Evolutionary conservation across 2,329 filamentous ascomycete species (phyloP).

Genomic region (Westerdykella ornata): DNA sequence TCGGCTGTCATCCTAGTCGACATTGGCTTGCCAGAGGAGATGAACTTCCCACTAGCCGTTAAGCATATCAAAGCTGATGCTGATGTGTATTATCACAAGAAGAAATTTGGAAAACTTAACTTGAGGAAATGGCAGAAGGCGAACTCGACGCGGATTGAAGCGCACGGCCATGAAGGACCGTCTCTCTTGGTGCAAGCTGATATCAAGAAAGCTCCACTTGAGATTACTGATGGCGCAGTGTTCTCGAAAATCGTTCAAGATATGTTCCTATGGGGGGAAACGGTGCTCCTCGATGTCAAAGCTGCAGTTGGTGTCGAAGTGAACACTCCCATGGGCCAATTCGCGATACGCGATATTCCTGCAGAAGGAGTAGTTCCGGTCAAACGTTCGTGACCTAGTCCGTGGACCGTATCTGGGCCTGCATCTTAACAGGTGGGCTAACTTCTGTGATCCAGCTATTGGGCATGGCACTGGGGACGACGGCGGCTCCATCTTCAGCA

Average conservation of each 20-base stretch:
- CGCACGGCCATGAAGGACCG: slow-evolving; percentile 51
- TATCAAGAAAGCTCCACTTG: slow-evolving; percentile 71
- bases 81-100: slow-evolving; percentile 70
- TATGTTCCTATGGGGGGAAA: slow-evolving; percentile 65
- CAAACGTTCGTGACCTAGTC: slow-evolving; percentile 76
- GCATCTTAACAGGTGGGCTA: slow-evolving; percentile 21
- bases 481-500: slow-evolving; percentile 42
- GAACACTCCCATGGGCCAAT: slow-evolving; percentile 70
- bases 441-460: slow-evolving; percentile 32
- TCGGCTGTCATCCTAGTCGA: slow-evolving; percentile 77
- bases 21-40: slow-evolving; percentile 71
- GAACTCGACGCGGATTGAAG: slow-evolving; percentile 65
- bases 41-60: slow-evolving; percentile 80
- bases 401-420: slow-evolving; percentile 26
- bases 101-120: slow-evolving; percentile 75
- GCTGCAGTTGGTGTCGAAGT: slow-evolving; percentile 79
- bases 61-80: slow-evolving; percentile 68
- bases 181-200: slow-evolving; percentile 67
- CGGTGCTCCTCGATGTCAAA: slow-evolving; percentile 65
- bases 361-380: slow-evolving; percentile 77
- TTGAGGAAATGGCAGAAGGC: slow-evolving; percentile 76
- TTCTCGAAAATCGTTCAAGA: slow-evolving; percentile 76
- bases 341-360: slow-evolving; percentile 77
- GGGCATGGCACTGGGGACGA: slow-evolving; percentile 39
- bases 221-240: slow-evolving; percentile 72